Evolutionary conservation across 2,329 filamentous ascomycete species (phyloP).

Genomic region (Epichloe hybrida): DNA sequence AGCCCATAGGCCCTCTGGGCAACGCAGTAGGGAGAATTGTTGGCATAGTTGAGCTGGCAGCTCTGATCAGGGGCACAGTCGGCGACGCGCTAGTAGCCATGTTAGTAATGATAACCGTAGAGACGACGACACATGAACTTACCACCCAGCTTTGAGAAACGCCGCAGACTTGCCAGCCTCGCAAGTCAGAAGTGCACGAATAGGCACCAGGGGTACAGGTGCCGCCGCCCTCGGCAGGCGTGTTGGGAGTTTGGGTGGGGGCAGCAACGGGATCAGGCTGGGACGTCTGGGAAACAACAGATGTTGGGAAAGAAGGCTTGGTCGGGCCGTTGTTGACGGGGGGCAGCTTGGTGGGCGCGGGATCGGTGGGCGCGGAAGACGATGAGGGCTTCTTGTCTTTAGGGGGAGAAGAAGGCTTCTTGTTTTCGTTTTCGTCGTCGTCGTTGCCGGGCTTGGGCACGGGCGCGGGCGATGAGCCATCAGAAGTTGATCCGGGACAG

Average conservation of each 20-base stretch:
- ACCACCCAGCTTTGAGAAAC: not conserved
- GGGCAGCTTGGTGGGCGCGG: not conserved
- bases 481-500: slow-evolving; percentile 10
- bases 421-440: not conserved
- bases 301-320: not conserved
- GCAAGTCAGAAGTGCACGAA: not conserved
- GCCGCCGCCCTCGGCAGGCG: not conserved
- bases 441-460: not conserved
- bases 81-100: not conserved
- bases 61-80: not conserved
- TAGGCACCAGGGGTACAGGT: not conserved
- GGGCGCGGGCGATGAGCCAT: not conserved
- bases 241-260: not conserved
- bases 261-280: not conserved
- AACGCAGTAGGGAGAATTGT: not conserved
- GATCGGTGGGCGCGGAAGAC: not conserved
- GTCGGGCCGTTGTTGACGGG: not conserved
- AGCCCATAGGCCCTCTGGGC: not conserved
- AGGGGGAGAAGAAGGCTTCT: not conserved
- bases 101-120: not conserved
- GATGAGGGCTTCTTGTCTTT: not conserved
- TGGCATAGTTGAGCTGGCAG: not conserved
- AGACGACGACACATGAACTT: not conserved
- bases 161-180: slow-evolving; percentile 2
- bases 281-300: not conserved